Evolutionary conservation across 1,284 basidiomycete genomes (phyloP), one percentile per base, ranked within the genome.

Genomic region (Athelia psychrophila): DNA sequence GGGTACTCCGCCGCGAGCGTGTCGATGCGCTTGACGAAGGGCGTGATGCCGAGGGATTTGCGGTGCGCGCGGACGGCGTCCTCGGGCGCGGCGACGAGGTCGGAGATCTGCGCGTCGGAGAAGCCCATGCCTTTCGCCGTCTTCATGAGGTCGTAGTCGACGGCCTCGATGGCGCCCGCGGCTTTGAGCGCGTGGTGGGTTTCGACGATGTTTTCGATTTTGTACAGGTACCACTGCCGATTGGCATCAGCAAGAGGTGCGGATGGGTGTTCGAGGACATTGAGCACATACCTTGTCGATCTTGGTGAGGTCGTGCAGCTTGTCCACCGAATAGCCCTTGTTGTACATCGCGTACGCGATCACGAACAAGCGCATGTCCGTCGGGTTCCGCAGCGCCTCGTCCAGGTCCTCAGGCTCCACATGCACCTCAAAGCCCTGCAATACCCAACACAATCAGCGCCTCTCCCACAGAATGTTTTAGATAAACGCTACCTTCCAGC

Each of bases 11-110:
- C 97, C 27, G 96, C 97, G 55, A 99, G 86, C 3, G 97, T 99
- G 73, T 99, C 97, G 73, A 99, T 99, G 57, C 95, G 93, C 76
- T 99, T 99, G 68, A 99, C 97, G 72, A 96, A 99, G 45, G 97
- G 97, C n/a, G 90, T 97, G 62, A 99, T 84, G 49, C 88, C 85
- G 55, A 91, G 76, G 3, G 85, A 81, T 75, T 98, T 98, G 62
- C 96, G 88, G 67, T 88, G 79, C 2, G 84, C 81, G 55, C 97
- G 93, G 44, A 97, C 91, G 35, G 78, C 73, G 55, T 80, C 83
- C 73, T 97, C 95, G 10, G 80, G 84, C 19, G 81, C 78, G 51
- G 77, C 69, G 50, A 88, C 70, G 32, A 95, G 79, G 58, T 88
- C 83, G 38, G 93, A 89, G 58, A 99, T 96, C 70, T 99, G 96